Evolutionary conservation across 768 basidiomycete species (phyloP), one percentile per base, ranked within the genome.

Genomic region (Cantharellus anzutake): DNA sequence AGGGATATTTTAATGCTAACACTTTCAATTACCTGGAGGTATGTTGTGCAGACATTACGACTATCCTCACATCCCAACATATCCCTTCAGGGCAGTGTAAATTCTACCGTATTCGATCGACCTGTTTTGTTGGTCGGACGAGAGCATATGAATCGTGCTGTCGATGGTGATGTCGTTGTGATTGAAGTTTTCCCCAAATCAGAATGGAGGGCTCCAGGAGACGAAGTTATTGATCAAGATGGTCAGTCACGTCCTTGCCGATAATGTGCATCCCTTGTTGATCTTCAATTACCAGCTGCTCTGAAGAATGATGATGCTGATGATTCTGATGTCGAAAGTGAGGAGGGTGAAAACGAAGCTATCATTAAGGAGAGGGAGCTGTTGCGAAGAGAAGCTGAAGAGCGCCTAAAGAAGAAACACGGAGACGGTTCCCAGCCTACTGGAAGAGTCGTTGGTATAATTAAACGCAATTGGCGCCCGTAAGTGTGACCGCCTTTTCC

Each of bases 391-490:
- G 65, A 67, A 59, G 62, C 64, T 40, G 59, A 66, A 59, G 52
- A 11, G 38, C 11, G 7, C 35, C 63, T 5, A 67, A 65, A 64
- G 63, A 60, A 61, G 48, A 78, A 48, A 84, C 20, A 29, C 20
- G 20, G 20, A 29, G 20, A 29, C 20, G 20, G 20, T 29, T 29
- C 20, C 20, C 90, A 92, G 66, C 94, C 94, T 2, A 98, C 94
- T 0, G 96, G 96, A 5, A 80, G 81, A 37, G 76, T 98, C 3
- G 85, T 97, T 4, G 96, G 96, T 4, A 75, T 98, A 59, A 80
- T 93, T 65, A 96, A 96, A 71, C 80, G 96, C 4, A 93, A 93
- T 66, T 99, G 94, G 94, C 74, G 93, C 66, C 83, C 93, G 80
- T 91, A 71, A 64, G 87, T 78, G 20, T 59, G 5, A 41, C 20